Evolutionary conservation across 1,284 basidiomycete genomes (phyloP).

Genomic region (Lentinus polychrous): DNA sequence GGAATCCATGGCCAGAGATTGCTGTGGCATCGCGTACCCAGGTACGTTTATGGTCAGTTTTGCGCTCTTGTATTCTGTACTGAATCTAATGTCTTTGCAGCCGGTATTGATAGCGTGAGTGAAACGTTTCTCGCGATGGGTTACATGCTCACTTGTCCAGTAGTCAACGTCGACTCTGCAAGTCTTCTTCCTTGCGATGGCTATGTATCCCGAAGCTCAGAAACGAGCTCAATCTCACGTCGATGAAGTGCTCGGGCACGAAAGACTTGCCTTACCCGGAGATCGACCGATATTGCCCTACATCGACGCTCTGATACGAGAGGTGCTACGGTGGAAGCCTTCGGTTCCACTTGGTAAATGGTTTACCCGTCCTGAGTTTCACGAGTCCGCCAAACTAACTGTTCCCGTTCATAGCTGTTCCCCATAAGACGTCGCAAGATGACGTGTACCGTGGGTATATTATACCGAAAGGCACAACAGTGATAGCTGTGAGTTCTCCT

Average conservation of each 20-base stretch:
- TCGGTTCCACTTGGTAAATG: too few relatives aligned
- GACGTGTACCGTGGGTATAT: too few relatives aligned
- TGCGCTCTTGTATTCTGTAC: background rate
- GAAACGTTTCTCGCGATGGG: background rate
- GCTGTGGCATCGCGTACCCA: background rate
- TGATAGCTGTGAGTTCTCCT: slow-evolving; percentile 3
- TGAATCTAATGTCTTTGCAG: too few relatives aligned
- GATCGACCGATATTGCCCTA: too few relatives aligned
- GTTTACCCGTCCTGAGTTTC: too few relatives aligned
- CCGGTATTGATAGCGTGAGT: too few relatives aligned
- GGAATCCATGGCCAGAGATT: background rate
- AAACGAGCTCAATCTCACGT: background rate
- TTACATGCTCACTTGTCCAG: too few relatives aligned
- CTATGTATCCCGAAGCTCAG: slow-evolving; percentile 1
- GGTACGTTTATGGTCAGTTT: background rate
- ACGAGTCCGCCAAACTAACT: too few relatives aligned
- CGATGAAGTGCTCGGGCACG: background rate
- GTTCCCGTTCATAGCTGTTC: background rate
- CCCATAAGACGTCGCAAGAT: slow-evolving; percentile 8
- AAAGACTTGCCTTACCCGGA: too few relatives aligned
- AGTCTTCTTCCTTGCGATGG: slow-evolving; percentile 1
- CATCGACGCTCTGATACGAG: too few relatives aligned
- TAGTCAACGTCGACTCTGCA: background rate
- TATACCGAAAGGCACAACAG: slow-evolving; percentile 4
- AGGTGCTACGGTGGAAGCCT: too few relatives aligned